Conservation (phyloP, 2,329 filamentous ascomycete species). For the Colletotrichum sp. region DNA sequence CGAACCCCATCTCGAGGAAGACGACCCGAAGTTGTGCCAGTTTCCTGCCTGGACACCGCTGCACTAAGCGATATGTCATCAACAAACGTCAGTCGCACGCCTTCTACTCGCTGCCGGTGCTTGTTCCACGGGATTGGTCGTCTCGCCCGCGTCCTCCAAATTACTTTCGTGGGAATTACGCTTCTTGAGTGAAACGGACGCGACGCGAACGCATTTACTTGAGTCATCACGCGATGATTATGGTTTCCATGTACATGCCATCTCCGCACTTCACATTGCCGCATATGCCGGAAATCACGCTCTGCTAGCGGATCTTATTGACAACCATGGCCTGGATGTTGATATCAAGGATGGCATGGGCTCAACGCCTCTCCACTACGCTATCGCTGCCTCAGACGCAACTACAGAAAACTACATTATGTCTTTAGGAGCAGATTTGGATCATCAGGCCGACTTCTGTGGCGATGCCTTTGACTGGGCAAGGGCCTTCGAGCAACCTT, state of each 20-base stretch:
- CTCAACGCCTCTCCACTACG: not conserved
- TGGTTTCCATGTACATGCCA: rapidly evolving
- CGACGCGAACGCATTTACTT: not conserved
- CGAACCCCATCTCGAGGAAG: no score
- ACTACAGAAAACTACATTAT: not conserved
- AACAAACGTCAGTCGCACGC: not conserved
- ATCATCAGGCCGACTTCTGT: not conserved
- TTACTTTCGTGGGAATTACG: not conserved
- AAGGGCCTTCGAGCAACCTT: not conserved
- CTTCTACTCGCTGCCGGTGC: not conserved
- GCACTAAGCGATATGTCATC: not conserved
- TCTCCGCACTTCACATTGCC: not conserved
- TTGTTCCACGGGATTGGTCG: not conserved
- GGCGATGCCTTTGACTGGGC: not conserved
- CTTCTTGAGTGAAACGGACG: no score
- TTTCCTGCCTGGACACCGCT: not conserved
- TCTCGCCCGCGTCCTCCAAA: not conserved
- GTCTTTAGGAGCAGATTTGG: not conserved
- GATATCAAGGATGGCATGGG: not conserved
- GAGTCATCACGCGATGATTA: not conserved
- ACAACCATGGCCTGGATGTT: not conserved
- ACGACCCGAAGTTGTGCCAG: not conserved
- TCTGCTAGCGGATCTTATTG: not conserved
- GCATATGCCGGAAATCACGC: not conserved
- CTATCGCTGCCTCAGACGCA: not conserved